These are phyloP conservation scores for Blastocladiella emersonii DNA, from an alignment of 371 early-diverging fungal genomes.

Conservation along the genomic window DNA sequence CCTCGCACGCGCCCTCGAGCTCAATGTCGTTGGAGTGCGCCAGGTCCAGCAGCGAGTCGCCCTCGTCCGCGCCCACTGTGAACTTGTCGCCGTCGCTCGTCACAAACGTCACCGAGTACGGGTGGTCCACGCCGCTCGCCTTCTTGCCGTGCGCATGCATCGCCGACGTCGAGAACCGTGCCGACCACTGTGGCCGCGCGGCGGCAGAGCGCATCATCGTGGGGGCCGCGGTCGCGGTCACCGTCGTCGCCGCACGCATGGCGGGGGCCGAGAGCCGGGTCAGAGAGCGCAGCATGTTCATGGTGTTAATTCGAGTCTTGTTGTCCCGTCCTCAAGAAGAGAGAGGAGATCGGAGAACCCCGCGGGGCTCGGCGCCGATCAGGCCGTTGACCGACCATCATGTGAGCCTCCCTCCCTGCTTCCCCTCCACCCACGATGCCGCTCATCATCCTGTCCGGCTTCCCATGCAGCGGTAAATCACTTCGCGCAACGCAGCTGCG, in stretches of 20 bases:
- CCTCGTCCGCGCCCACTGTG: constrained; percentile 61
- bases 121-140: neutral
- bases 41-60: constrained; percentile 81
- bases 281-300: no score
- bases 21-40: constrained; percentile 94
- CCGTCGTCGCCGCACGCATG: neutral
- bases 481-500: constrained; percentile 60
- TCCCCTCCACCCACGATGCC: constrained; percentile 48
- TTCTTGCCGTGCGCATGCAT: neutral
- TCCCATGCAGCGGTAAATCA: constrained; percentile 84
- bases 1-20: constrained; percentile 98
- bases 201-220: neutral
- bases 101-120: neutral
- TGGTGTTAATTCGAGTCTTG: no score
- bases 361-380: no score
- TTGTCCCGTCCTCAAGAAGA: no score
- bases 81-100: constrained; percentile 57
- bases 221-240: neutral
- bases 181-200: neutral
- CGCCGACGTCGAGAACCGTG: neutral
- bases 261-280: no score
- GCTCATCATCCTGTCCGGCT: constrained; percentile 71
- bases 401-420: neutral
- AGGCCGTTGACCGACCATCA: no score
- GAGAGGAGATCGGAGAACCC: no score